These are phyloP conservation scores for Trichoderma virens DNA, from an alignment of 495 filamentous ascomycete species.

Conservation along the genomic window DNA sequence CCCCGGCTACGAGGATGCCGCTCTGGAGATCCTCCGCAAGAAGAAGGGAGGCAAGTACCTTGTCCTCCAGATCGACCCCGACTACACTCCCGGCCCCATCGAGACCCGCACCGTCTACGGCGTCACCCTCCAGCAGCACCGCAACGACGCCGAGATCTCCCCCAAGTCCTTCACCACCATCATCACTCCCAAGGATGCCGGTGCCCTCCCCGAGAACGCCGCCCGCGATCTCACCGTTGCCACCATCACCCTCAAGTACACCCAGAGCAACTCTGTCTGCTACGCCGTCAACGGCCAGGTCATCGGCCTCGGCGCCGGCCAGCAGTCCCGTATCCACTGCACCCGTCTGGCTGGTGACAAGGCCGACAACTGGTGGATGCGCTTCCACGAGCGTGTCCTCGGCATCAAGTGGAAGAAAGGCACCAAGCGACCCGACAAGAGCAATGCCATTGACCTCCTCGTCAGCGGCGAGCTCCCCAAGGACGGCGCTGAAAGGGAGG, in stretches of 20 bases:
- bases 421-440: slow-evolving; percentile 92
- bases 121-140: slow-evolving; percentile 74
- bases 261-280: slow-evolving; percentile 97
- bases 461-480: slow-evolving; percentile 82
- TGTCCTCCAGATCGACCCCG: slow-evolving; percentile 86
- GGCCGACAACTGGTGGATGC: slow-evolving; percentile 98
- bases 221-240: slow-evolving; percentile 87
- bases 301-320: slow-evolving; percentile 89
- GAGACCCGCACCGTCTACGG: slow-evolving; percentile 87
- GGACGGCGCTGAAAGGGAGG: slow-evolving; percentile 68
- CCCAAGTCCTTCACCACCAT: slow-evolving; percentile 78
- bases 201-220: slow-evolving; percentile 67
- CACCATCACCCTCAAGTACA: slow-evolving; percentile 95
- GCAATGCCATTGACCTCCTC: slow-evolving; percentile 92
- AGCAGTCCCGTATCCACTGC: slow-evolving; percentile 97
- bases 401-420: slow-evolving; percentile 94
- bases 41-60: slow-evolving; percentile 98
- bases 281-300: slow-evolving; percentile 93
- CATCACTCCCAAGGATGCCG: slow-evolving; percentile 72
- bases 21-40: slow-evolving; percentile 86
- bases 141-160: slow-evolving; percentile 82
- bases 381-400: slow-evolving; percentile 83
- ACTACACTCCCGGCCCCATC: slow-evolving; percentile 65
- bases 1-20: slow-evolving; percentile 72
- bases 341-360: slow-evolving; percentile 97